These are phyloP conservation scores for Prunus yedoensis DNA, from an alignment of 331 rosid genomes.

Conservation along the genomic window DNA sequence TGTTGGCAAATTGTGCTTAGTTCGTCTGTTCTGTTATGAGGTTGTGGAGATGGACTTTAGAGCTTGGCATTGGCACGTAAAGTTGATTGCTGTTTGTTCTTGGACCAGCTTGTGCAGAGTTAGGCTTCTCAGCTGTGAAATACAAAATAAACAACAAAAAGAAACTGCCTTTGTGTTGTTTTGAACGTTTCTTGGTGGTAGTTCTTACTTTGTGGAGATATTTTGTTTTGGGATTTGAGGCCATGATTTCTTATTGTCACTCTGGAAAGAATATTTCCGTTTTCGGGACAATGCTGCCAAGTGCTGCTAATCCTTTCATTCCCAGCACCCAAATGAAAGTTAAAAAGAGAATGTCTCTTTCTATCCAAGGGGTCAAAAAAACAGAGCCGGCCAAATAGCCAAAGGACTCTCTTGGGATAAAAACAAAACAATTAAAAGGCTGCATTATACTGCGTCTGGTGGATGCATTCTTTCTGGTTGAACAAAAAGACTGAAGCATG, in stretches of 20 bases:
- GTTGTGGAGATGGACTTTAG: background rate
- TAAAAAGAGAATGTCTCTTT: too few relatives aligned
- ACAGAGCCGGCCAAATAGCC: too few relatives aligned
- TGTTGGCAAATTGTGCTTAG: background rate
- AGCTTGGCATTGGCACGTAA: background rate
- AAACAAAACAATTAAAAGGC: background rate
- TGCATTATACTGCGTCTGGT: background rate
- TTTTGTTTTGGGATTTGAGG: background rate
- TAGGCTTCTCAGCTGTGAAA: background rate
- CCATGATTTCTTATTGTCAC: background rate
- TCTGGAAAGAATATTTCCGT: too few relatives aligned
- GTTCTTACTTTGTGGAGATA: background rate
- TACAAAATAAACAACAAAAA: background rate
- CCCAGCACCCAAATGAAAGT: too few relatives aligned
- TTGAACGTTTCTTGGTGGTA: slow-evolving; percentile 9
- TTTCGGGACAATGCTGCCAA: too few relatives aligned
- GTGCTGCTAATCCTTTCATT: too few relatives aligned
- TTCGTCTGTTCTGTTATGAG: background rate
- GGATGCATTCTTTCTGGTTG: slow-evolving; percentile 5
- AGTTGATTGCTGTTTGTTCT: slow-evolving; percentile 12
- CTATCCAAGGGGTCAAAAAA: too few relatives aligned
- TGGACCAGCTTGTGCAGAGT: slow-evolving; percentile 2
- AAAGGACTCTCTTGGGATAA: too few relatives aligned
- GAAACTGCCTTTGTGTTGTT: background rate
- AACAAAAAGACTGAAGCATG: slow-evolving; percentile 15